phyloP scores from a whole-genome alignment of 371 early-diverging fungal species.

The Apophysomyces variabilis region DNA sequence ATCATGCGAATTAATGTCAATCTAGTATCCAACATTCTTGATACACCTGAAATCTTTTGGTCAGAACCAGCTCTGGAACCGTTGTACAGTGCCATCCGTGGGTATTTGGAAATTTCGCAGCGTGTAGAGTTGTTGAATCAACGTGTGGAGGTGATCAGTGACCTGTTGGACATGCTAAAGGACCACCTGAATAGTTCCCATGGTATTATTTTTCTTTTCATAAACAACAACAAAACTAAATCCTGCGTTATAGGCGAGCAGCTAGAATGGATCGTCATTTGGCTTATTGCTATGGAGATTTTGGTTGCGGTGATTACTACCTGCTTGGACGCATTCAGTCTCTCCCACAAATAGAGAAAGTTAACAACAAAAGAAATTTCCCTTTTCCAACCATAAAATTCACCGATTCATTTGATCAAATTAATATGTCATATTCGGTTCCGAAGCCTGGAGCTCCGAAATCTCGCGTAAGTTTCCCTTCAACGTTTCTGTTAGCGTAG shows the following conservation, averaged over 20 bases:
- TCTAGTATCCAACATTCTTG: slow-evolving; percentile 81
- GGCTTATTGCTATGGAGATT: slow-evolving; percentile 82
- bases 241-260: slow-evolving; percentile 59
- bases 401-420: too few relatives aligned
- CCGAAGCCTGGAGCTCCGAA: background rate
- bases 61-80: slow-evolving; percentile 83
- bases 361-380: background rate
- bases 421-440: too few relatives aligned
- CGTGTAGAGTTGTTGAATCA: slow-evolving; percentile 67
- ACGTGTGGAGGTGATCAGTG: slow-evolving; percentile 68
- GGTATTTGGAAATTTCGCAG: slow-evolving; percentile 85
- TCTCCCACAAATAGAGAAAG: slow-evolving; percentile 35
- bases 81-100: slow-evolving; percentile 77
- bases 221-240: background rate
- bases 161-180: slow-evolving; percentile 86
- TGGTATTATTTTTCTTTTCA: slow-evolving; percentile 33
- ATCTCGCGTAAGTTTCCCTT: background rate
- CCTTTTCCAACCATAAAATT: background rate
- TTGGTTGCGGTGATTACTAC: slow-evolving; percentile 82
- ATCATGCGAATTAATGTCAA: slow-evolving; percentile 91
- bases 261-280: slow-evolving; percentile 85
- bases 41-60: slow-evolving; percentile 91
- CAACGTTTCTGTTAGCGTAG: too few relatives aligned
- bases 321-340: slow-evolving; percentile 70
- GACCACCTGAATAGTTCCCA: slow-evolving; percentile 79